Evolutionary conservation across 495 filamentous ascomycete genomes (phyloP).

Genomic region (Cetradonia linearis): DNA sequence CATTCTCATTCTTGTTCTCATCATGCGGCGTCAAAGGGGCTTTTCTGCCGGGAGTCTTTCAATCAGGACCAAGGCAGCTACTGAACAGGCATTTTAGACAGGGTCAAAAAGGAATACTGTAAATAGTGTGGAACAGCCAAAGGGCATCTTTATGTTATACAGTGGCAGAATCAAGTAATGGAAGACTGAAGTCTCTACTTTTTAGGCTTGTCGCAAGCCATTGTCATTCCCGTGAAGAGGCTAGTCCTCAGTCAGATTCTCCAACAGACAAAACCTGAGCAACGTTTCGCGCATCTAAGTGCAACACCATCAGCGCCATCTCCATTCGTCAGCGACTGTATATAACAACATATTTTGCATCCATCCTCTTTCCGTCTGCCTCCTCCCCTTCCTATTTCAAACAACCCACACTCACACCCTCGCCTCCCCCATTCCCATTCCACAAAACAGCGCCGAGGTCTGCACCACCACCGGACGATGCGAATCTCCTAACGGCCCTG

Average conservation of each 20-base stretch:
- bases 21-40: not conserved
- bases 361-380: not conserved
- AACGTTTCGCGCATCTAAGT: not conserved
- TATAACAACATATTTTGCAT: not conserved
- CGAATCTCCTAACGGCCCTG: not conserved
- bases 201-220: not conserved
- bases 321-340: not conserved
- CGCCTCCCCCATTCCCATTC: not conserved
- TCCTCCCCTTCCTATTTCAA: too few species aligned
- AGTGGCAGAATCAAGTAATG: slow-evolving; percentile 3
- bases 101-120: slow-evolving; percentile 2
- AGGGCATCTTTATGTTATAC: slow-evolving; percentile 7
- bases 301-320: not conserved
- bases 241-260: not conserved
- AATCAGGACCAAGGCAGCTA: slow-evolving; percentile 2
- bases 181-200: not conserved
- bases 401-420: not conserved
- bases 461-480: not conserved
- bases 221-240: not conserved
- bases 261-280: not conserved
- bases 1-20: not conserved
- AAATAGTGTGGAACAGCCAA: slow-evolving; percentile 6
- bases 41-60: slow-evolving; percentile 4
- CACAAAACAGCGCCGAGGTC: not conserved
- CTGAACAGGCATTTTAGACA: slow-evolving; percentile 2